phyloP scores from a whole-genome alignment of 2,329 filamentous ascomycete genomes.

The Coniochaeta prunicola region DNA sequence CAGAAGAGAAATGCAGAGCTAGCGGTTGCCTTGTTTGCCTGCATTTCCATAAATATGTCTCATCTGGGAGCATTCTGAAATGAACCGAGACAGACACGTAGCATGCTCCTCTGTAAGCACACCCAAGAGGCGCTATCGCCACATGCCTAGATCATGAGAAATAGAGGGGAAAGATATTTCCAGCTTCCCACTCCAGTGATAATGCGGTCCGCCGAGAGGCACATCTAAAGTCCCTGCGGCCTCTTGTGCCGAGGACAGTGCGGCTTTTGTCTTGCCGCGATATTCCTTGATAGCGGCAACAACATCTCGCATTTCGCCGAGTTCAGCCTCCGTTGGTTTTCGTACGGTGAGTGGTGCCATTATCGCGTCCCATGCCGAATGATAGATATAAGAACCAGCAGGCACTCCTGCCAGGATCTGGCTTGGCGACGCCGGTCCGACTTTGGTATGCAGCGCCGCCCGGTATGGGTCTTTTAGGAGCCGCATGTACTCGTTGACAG shows the following conservation, averaged over 20 bases:
- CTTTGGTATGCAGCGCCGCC: slow-evolving; percentile 20
- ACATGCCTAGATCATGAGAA: background rate
- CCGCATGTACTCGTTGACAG: slow-evolving; percentile 40
- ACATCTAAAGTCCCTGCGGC: slow-evolving; percentile 6
- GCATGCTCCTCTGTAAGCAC: background rate
- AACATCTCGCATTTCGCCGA: slow-evolving; percentile 36
- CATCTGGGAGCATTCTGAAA: background rate
- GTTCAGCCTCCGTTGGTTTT: slow-evolving; percentile 19
- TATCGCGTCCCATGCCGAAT: slow-evolving; percentile 45
- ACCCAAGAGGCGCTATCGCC: background rate
- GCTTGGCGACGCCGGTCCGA: slow-evolving; percentile 39
- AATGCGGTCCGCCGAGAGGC: slow-evolving; percentile 16
- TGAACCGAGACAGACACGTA: background rate
- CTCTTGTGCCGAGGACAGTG: slow-evolving; percentile 14
- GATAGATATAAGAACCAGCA: slow-evolving; percentile 34
- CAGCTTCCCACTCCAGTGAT: slow-evolving; percentile 30
- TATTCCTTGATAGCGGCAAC: slow-evolving; percentile 31
- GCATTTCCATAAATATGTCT: background rate
- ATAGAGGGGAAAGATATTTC: slow-evolving; percentile 19
- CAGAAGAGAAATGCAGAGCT: background rate
- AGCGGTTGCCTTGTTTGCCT: background rate
- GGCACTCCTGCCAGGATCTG: slow-evolving; percentile 46
- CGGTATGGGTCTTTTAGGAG: slow-evolving; percentile 26
- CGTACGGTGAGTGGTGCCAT: slow-evolving; percentile 25
- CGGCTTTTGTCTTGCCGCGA: slow-evolving; percentile 24